A percentile compares a stretch with the other conserved stretches of the same genome.
Evolutionary conservation across 2,329 filamentous ascomycete species (phyloP).

Genomic region (Hymenoscyphus repandus): DNA sequence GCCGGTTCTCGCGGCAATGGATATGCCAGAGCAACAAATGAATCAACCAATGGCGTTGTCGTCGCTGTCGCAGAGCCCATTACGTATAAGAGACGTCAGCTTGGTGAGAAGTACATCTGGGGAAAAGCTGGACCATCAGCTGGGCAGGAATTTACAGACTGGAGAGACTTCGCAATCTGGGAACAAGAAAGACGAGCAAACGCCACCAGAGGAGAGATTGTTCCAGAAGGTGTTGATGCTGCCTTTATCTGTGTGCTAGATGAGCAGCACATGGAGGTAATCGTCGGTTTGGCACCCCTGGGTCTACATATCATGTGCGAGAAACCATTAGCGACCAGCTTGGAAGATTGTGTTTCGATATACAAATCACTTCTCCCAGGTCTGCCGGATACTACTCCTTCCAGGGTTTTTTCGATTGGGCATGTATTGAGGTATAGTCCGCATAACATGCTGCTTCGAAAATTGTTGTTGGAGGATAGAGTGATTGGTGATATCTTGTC

Average conservation of each 20-base stretch:
- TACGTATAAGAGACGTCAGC: slow-evolving; percentile 65
- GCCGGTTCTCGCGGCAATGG: slow-evolving; percentile 73
- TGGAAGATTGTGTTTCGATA: slow-evolving; percentile 74
- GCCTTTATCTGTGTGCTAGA: slow-evolving; percentile 75
- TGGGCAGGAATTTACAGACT: slow-evolving; percentile 67
- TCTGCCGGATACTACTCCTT: slow-evolving; percentile 29
- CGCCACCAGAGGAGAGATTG: slow-evolving; percentile 41
- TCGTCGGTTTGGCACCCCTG: slow-evolving; percentile 66
- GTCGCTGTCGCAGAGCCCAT: slow-evolving; percentile 78
- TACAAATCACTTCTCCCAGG: slow-evolving; percentile 49
- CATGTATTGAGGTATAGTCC: slow-evolving; percentile 92
- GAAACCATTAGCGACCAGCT: slow-evolving; percentile 80
- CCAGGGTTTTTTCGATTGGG: slow-evolving; percentile 76
- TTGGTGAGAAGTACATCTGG: slow-evolving; percentile 74
- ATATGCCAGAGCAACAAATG: slow-evolving; percentile 65
- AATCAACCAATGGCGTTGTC: slow-evolving; percentile 62
- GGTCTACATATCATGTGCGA: slow-evolving; percentile 87
- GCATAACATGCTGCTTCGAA: slow-evolving; percentile 80
- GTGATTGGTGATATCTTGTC: slow-evolving; percentile 81
- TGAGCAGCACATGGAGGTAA: slow-evolving; percentile 79
- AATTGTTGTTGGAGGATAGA: slow-evolving; percentile 67
- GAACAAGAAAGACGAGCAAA: slow-evolving; percentile 58
- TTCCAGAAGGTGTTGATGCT: slow-evolving; percentile 42
- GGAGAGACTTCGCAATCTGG: slow-evolving; percentile 71
- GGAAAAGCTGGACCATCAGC: slow-evolving; percentile 42